Conservation (phyloP, 805 yeast genomes). For the Pichia sporocuriosa region DNA sequence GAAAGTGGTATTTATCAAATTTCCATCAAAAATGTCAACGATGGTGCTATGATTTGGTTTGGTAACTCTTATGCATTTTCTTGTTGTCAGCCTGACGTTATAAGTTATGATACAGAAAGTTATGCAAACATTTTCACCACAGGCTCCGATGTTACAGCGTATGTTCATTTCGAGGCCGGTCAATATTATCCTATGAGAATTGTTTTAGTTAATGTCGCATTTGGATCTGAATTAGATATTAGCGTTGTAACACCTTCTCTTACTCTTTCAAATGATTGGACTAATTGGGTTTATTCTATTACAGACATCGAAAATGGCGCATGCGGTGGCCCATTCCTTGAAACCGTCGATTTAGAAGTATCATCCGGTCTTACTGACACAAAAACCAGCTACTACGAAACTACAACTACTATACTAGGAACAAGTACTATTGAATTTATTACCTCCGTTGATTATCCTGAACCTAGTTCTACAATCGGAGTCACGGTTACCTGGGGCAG, state of each 20-base stretch:
- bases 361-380: neutral
- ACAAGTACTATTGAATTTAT: neutral
- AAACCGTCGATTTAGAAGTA: neutral
- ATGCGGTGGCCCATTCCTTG: neutral
- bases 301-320: neutral
- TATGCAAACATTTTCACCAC: constrained; percentile 1
- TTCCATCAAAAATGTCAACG: constrained; percentile 23
- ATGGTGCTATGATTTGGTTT: constrained; percentile 27
- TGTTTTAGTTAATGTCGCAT: constrained; percentile 4
- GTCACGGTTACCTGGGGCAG: neutral
- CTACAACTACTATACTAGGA: neutral
- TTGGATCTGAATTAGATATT: constrained; percentile 6
- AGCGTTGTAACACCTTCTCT: constrained; percentile 7
- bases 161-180: constrained; percentile 12
- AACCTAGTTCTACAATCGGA: constrained; percentile 2
- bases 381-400: constrained; percentile 1
- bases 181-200: constrained; percentile 16
- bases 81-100: constrained; percentile 26
- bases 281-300: constrained; percentile 8
- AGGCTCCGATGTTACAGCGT: constrained; percentile 1
- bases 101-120: constrained; percentile 1
- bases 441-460: constrained; percentile 1
- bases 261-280: constrained; percentile 3
- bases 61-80: constrained; percentile 28
- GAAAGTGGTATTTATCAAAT: constrained; percentile 27